A percentile compares a stretch with the other conserved stretches of the same genome.
These are phyloP conservation scores for Colletotrichum sidae DNA, from an alignment of 2,329 filamentous ascomycete species.

Conservation along the genomic window DNA sequence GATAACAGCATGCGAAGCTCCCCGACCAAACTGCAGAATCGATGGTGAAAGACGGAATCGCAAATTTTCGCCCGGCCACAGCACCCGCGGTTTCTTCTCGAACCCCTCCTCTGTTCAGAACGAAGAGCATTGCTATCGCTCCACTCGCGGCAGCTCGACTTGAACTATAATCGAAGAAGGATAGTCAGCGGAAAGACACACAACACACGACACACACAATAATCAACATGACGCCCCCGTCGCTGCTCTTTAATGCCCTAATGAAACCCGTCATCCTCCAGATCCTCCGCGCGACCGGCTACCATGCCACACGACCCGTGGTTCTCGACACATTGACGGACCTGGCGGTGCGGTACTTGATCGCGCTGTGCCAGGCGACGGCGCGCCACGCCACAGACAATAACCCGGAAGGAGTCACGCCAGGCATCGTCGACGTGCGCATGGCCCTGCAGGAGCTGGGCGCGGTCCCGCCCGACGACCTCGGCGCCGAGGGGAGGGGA, in stretches of 20 bases:
- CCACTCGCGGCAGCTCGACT: neutral
- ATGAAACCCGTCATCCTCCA: slow-evolving; percentile 89
- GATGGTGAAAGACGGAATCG: slow-evolving; percentile 37
- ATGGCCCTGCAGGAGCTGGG: slow-evolving; percentile 87
- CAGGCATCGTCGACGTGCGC: slow-evolving; percentile 80
- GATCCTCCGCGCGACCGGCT: slow-evolving; percentile 91
- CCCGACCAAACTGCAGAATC: slow-evolving; percentile 15
- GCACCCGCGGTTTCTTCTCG: slow-evolving; percentile 35
- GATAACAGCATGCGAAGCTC: slow-evolving; percentile 35
- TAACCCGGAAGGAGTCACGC: slow-evolving; percentile 70
- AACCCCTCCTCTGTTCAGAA: slow-evolving; percentile 3
- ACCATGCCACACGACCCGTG: slow-evolving; percentile 82
- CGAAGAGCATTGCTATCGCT: neutral
- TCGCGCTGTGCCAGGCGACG: slow-evolving; percentile 78
- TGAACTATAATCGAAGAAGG: neutral
- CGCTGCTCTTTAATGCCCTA: slow-evolving; percentile 75
- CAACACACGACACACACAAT: neutral
- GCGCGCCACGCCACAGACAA: slow-evolving; percentile 78
- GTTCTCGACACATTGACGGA: slow-evolving; percentile 92
- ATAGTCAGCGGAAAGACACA: neutral
- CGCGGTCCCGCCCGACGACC: slow-evolving; percentile 75
- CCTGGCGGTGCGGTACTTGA: slow-evolving; percentile 83
- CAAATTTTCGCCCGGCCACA: slow-evolving; percentile 29
- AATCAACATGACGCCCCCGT: slow-evolving; percentile 56
- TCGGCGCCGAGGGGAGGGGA: slow-evolving; percentile 64